Percentiles rank a stretch among this genome's conserved stretches.
These are phyloP conservation scores for Turritis glabra DNA, from an alignment of 345 rosid genomes.

Conservation along the genomic window DNA sequence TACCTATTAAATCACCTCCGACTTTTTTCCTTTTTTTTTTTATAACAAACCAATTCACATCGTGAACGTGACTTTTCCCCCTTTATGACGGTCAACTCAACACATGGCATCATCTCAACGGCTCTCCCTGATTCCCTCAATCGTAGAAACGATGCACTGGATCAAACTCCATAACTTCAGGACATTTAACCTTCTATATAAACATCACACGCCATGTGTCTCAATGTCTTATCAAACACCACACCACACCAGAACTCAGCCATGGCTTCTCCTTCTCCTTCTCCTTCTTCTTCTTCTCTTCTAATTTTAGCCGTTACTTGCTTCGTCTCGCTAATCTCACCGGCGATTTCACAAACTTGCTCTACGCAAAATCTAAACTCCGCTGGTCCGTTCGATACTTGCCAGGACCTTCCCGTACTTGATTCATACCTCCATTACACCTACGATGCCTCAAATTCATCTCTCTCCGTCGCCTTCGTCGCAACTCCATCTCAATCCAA, in stretches of 20 bases:
- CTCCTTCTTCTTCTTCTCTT: slow-evolving; percentile 2
- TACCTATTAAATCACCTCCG: neutral
- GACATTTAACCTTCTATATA: slow-evolving; percentile 14
- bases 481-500: slow-evolving; percentile 47
- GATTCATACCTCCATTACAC: slow-evolving; percentile 66
- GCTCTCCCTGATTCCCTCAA: neutral
- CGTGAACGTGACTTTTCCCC: slow-evolving; percentile 16
- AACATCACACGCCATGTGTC: neutral
- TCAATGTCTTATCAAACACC: slow-evolving; percentile 5
- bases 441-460: slow-evolving; percentile 64
- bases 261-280: slow-evolving; percentile 20
- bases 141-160: slow-evolving; percentile 13
- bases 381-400: slow-evolving; percentile 37
- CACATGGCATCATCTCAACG: slow-evolving; percentile 35
- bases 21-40: neutral
- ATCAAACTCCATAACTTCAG: slow-evolving; percentile 10
- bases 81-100: slow-evolving; percentile 15
- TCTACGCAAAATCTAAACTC: slow-evolving; percentile 47
- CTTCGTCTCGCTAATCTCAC: slow-evolving; percentile 42
- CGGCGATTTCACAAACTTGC: slow-evolving; percentile 54
- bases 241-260: neutral
- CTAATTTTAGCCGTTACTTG: slow-evolving; percentile 23
- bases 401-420: slow-evolving; percentile 57
- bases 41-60: slow-evolving; percentile 9
- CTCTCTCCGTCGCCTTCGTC: slow-evolving; percentile 76